phyloP scores from a whole-genome alignment of 106 monocot genomes.

The Cymbidium sinense region DNA sequence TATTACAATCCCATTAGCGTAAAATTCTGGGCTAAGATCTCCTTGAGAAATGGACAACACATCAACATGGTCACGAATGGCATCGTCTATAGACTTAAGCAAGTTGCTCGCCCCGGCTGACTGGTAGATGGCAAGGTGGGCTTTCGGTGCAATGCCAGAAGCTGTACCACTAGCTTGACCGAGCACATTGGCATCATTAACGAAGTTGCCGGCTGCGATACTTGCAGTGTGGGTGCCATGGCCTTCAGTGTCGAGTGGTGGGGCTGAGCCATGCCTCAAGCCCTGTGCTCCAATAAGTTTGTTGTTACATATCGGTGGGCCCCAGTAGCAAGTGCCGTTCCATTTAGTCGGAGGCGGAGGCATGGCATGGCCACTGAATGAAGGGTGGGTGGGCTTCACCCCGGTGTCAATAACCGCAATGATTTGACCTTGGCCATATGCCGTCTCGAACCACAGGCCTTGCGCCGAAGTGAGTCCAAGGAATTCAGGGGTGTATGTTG shows the following conservation, averaged over 20 bases:
- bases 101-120: conserved; percentile 5
- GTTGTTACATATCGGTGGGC: conserved; percentile 30
- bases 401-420: conserved; percentile 31
- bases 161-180: conserved; percentile 3
- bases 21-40: background rate
- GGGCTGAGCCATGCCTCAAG: background rate
- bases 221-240: conserved; percentile 6
- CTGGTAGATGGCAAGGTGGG: conserved; percentile 15
- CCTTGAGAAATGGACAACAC: conserved; percentile 31
- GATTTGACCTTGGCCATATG: conserved; percentile 1
- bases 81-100: conserved; percentile 34
- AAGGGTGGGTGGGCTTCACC: conserved; percentile 21
- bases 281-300: conserved; percentile 43
- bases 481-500: conserved; percentile 26
- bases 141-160: conserved; percentile 6
- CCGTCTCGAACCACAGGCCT: background rate
- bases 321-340: conserved; percentile 46
- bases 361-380: conserved; percentile 15
- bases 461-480: conserved; percentile 7
- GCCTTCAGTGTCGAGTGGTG: background rate
- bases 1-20: conserved; percentile 16
- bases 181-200: background rate
- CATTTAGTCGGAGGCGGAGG: conserved; percentile 29
- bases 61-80: conserved; percentile 34
- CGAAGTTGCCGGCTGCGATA: conserved; percentile 7